Percentiles rank a stretch among this genome's conserved stretches.
phyloP scores from a whole-genome alignment of 2,329 filamentous ascomycete genomes.

The Pestalotiopsis sp. region DNA sequence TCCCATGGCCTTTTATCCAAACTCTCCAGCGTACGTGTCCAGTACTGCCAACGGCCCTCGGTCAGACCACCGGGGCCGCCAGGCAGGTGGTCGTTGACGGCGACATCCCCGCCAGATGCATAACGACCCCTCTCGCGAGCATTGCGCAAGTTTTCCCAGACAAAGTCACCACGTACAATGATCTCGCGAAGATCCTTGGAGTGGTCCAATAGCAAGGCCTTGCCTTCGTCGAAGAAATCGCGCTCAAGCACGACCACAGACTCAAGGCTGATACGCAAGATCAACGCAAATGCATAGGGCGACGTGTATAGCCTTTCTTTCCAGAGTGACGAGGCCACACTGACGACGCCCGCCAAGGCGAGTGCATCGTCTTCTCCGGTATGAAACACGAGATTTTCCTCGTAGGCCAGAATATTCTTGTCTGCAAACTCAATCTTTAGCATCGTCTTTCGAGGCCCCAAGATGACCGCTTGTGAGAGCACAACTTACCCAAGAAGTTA shows the following conservation, averaged over 20 bases:
- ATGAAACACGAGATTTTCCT: too few species aligned
- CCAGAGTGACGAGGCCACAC: neutral
- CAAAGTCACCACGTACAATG: neutral
- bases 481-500: too few species aligned
- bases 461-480: too few species aligned
- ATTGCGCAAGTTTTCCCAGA: neutral
- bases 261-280: neutral
- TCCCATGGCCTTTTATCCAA: too few species aligned
- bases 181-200: neutral
- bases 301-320: neutral
- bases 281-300: neutral
- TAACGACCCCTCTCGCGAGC: neutral
- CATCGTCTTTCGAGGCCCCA: too few species aligned
- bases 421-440: too few species aligned
- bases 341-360: too few species aligned
- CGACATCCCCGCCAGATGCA: neutral
- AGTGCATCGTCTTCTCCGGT: too few species aligned
- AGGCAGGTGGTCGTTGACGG: neutral
- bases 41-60: neutral
- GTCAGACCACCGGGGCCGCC: neutral
- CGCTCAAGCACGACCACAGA: neutral
- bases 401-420: too few species aligned
- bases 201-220: neutral
- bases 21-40: neutral
- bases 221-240: neutral